Evolutionary conservation across 345 rosid genomes (phyloP).

Genomic region (Nephelium lappaceum): DNA sequence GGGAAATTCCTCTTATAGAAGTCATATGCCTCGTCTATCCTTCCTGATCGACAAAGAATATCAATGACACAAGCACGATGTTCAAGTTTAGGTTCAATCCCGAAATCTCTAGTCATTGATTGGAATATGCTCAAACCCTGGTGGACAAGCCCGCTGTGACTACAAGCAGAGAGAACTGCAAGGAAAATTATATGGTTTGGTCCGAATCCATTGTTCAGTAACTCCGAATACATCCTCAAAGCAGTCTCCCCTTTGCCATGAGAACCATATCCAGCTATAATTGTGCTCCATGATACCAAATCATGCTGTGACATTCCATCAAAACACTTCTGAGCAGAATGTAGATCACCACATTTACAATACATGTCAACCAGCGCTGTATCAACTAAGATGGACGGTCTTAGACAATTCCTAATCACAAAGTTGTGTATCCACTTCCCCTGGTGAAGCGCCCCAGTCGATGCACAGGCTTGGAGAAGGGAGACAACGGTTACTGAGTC

Average conservation of each 20-base stretch:
- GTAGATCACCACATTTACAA: constrained; percentile 72
- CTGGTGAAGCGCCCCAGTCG: constrained; percentile 49
- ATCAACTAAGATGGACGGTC: constrained; percentile 46
- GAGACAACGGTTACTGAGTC: constrained; percentile 67
- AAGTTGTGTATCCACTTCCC: constrained; percentile 73
- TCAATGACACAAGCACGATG: constrained; percentile 63
- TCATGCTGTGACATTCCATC: constrained; percentile 48
- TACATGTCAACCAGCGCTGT: constrained; percentile 83
- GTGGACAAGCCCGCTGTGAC: constrained; percentile 71
- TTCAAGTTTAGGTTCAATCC: constrained; percentile 52
- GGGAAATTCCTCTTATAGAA: constrained; percentile 50
- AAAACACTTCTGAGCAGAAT: constrained; percentile 66
- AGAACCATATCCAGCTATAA: constrained; percentile 73
- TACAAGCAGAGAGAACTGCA: constrained; percentile 71
- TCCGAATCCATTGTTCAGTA: constrained; percentile 56
- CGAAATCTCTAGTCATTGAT: constrained; percentile 51
- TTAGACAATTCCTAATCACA: constrained; percentile 48
- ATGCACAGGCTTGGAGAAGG: constrained; percentile 77
- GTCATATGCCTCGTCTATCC: constrained; percentile 55
- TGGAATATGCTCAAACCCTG: constrained; percentile 60
- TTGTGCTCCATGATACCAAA: constrained; percentile 66
- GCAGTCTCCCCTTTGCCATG: constrained; percentile 80
- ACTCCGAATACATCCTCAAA: constrained; percentile 50
- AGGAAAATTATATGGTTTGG: constrained; percentile 74
- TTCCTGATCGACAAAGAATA: constrained; percentile 61